Evolutionary conservation across 352 stramenopile species (phyloP).

Genomic region (Globisporangium okanoganense): DNA sequence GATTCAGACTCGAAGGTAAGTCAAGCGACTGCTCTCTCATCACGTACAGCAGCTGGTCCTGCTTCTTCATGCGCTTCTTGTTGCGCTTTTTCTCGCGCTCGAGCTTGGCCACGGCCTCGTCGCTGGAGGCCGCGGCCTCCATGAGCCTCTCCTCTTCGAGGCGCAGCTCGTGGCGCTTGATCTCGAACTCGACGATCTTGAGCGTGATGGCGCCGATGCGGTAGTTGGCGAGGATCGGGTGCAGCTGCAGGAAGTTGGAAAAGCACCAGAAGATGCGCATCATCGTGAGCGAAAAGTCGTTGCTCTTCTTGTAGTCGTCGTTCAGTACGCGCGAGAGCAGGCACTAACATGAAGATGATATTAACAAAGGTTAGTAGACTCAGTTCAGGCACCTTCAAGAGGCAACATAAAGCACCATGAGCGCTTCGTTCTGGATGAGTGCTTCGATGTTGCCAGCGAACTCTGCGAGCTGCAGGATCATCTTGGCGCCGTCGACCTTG

Average conservation of each 20-base stretch:
- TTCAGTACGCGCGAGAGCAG: slow-evolving; percentile 91
- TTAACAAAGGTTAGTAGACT: background rate
- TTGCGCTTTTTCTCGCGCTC: slow-evolving; percentile 83
- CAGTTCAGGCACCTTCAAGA: too few species aligned
- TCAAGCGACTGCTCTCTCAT: too few species aligned
- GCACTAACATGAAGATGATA: slow-evolving; percentile 30
- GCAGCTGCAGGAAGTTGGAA: slow-evolving; percentile 94
- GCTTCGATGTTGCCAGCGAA: slow-evolving; percentile 89
- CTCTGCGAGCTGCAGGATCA: slow-evolving; percentile 90
- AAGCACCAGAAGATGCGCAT: slow-evolving; percentile 95
- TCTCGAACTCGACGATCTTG: slow-evolving; percentile 94
- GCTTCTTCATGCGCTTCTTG: slow-evolving; percentile 88
- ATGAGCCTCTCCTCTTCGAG: slow-evolving; percentile 65
- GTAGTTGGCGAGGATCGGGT: slow-evolving; percentile 91
- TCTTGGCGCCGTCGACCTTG: slow-evolving; percentile 84
- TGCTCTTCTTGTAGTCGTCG: slow-evolving; percentile 94
- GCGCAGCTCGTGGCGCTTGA: slow-evolving; percentile 85
- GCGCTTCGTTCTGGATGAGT: slow-evolving; percentile 92
- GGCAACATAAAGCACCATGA: slow-evolving; percentile 75
- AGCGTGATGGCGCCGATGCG: slow-evolving; percentile 92
- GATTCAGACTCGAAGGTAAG: too few species aligned
- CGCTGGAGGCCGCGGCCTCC: slow-evolving; percentile 23
- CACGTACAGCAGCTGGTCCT: slow-evolving; percentile 90
- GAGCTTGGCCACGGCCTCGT: slow-evolving; percentile 50
- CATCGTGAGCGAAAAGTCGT: slow-evolving; percentile 93